A percentile compares a stretch with the other conserved stretches of the same genome.
These are phyloP conservation scores for Lolium perenne DNA, from an alignment of 176 grass and related monocot genomes.

Conservation along the genomic window DNA sequence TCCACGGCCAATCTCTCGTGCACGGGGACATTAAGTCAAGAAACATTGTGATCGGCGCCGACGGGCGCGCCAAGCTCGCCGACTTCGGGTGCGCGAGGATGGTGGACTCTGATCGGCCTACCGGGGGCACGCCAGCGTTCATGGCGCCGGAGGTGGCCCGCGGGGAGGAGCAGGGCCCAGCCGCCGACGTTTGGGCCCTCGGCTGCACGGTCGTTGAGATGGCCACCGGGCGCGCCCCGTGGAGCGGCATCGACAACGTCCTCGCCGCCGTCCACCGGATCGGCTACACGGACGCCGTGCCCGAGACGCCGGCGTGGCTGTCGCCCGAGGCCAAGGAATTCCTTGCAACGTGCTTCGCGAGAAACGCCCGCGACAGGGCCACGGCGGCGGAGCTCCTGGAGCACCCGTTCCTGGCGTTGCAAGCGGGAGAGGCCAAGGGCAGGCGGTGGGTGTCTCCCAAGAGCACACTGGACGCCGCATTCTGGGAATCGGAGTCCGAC, in stretches of 20 bases:
- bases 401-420: conserved; percentile 62
- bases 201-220: conserved; percentile 85
- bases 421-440: not conserved
- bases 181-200: conserved; percentile 84
- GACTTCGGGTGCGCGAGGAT: conserved; percentile 77
- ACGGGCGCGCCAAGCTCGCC: conserved; percentile 67
- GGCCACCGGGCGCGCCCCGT: conserved; percentile 67
- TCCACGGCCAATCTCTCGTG: conserved; percentile 60
- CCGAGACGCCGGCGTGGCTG: conserved; percentile 59
- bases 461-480: conserved; percentile 67
- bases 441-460: conserved; percentile 59
- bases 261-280: conserved; percentile 66
- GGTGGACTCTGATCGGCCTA: not conserved
- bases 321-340: conserved; percentile 62
- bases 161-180: conserved; percentile 69
- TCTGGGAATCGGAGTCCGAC: conserved; percentile 53
- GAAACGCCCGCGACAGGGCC: conserved; percentile 48
- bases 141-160: conserved; percentile 94
- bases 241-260: conserved; percentile 43
- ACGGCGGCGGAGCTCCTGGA: conserved; percentile 56
- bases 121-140: conserved; percentile 87
- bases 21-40: conserved; percentile 81
- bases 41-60: conserved; percentile 68
- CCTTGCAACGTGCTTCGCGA: conserved; percentile 55
- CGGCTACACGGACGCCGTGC: conserved; percentile 69